Percentiles rank a stretch among this genome's conserved stretches.
Conservation (phyloP, 176 grass and related monocot species). For the Calamus simplicifolius region DNA sequence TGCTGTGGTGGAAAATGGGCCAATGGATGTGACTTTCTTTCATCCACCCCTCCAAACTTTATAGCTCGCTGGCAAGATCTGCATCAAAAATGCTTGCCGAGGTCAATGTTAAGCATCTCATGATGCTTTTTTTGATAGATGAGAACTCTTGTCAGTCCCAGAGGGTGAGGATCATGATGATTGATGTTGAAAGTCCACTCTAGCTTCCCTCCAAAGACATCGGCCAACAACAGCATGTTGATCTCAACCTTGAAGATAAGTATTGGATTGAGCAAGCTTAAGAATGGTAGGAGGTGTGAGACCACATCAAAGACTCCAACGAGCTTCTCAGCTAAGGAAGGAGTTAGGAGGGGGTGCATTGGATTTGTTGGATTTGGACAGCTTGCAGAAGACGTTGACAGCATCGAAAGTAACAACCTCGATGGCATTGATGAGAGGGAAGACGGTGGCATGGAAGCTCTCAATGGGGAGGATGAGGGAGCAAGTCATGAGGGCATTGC, state of each 20-base stretch:
- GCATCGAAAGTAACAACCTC: conserved; percentile 70
- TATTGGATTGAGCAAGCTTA: conserved; percentile 76
- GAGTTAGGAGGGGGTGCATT: conserved; percentile 12
- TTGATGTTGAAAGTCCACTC: conserved; percentile 97
- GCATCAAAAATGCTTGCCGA: too few species aligned
- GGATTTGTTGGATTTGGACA: conserved; percentile 33
- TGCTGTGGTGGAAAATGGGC: too few species aligned
- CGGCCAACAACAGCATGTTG: conserved; percentile 87
- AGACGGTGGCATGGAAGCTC: conserved; percentile 73
- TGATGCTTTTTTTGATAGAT: conserved; percentile 81
- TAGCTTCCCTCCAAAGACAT: conserved; percentile 85
- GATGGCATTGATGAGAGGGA: conserved; percentile 67
- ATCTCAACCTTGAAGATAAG: conserved; percentile 91
- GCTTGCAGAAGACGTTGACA: conserved; percentile 47
- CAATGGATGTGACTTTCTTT: too few species aligned
- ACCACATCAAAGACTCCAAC: conserved; percentile 86
- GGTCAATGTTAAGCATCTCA: conserved; percentile 11
- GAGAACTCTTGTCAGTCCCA: conserved; percentile 96
- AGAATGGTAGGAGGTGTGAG: conserved; percentile 81
- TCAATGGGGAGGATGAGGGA: conserved; percentile 85
- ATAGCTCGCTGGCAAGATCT: too few species aligned
- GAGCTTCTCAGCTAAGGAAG: conserved; percentile 53
- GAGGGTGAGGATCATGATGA: conserved; percentile 72
- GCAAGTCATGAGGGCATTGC: conserved; percentile 73
- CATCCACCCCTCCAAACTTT: too few species aligned